Base-by-base conservation (phyloP, 2,329 filamentous ascomycete genomes). In the Aspergillus sp. region DNA sequence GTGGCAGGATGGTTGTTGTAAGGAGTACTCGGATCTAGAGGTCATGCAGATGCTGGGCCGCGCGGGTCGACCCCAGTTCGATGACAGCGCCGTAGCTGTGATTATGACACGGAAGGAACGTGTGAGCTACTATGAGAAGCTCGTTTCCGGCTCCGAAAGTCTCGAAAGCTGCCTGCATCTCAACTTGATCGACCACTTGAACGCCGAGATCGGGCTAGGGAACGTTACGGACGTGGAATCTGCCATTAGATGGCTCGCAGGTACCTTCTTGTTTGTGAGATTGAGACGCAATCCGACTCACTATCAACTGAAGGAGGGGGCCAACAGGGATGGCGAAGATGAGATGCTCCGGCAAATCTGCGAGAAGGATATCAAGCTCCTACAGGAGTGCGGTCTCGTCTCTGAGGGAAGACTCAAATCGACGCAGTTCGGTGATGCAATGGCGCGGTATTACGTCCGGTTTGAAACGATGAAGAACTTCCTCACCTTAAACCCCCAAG, bases 1-100 rank as follows among this genome's bases (percentile, higher is more conserved):
- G 0, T 92, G 84, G 70, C 81, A 83, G 52, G 81, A 84, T 52
- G 77, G 72, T 29, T 71, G 79, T 5, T 78, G 82, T 34, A 81
- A 85, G 50, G 89, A 94, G 66, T 91, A 91, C 59, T 85, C 88
- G 0, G 89, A 94, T 65, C 76, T 95, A 4, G 90, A 95, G 60
- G 81, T 93, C 56, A 93, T 93, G 87, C 90, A 96, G 63, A 95
- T 96, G 90, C 81, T 95, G 45, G 90, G 90, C 5, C 84, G 90
- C 57, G 90, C 90, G 47, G 90, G 91, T 1, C 80, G 90, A 17
- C 90, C 91, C 5, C 91, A 95, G 64, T 95, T 92, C 57, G 91
- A 93, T 61, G 80, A 84, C 46, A 88, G 76, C 53, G 90, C 88
- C 3, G 80, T 85, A 36, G 91, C 88, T 10, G 85, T 94, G 14